Evolutionary conservation across 371 early-diverging fungal species (phyloP), one percentile per base, ranked within the genome.

Genomic region (Mucor plumbeus): DNA sequence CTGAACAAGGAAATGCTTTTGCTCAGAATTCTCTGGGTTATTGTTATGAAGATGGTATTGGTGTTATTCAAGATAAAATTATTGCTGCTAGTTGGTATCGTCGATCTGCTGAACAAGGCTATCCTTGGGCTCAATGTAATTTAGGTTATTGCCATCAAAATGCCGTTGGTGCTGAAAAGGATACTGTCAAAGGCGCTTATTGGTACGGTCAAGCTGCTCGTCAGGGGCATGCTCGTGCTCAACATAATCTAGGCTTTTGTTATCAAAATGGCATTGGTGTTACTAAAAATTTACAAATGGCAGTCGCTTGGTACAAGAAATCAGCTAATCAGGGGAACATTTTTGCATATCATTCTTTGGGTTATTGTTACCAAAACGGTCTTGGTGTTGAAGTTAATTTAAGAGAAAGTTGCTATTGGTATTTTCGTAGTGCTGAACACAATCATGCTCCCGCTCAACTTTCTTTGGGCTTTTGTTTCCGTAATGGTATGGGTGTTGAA

Each of bases 331-430:
- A 86, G 59, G 92, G 90, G 34, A 91, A 92, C 64, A 83, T 90
- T n/a, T 87, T 91, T 65, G 95, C 93, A 7, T 86, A 87, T 57
- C 93, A 93, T 36, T 91, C 92, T 5, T 83, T 96, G 34, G 97
- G 95, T 9, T 95, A 92, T 68, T 96, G 96, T 70, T 95, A 91
- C 74, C 93, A 93, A 55, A 92, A 96, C 71, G 96, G 95, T 13
- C 84, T 92, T 60, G 95, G 95, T 21, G 89, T 93, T 4, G 76
- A 70, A 14, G 83, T 83, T n/a, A 81, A 93, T 75, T 79, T 86
- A 41, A 72, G 79, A 36, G 79, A 84, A 64, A 92, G 94, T 5
- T 86, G 93, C 8, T 85, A 87, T 68, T 88, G 83, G 87, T 94
- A 92, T 75, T 89, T 84, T 60, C 61, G 80, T 21, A 83, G 87